Conservation (phyloP, 108 stramenopile genomes). For the Parietichytrium sp. region DNA sequence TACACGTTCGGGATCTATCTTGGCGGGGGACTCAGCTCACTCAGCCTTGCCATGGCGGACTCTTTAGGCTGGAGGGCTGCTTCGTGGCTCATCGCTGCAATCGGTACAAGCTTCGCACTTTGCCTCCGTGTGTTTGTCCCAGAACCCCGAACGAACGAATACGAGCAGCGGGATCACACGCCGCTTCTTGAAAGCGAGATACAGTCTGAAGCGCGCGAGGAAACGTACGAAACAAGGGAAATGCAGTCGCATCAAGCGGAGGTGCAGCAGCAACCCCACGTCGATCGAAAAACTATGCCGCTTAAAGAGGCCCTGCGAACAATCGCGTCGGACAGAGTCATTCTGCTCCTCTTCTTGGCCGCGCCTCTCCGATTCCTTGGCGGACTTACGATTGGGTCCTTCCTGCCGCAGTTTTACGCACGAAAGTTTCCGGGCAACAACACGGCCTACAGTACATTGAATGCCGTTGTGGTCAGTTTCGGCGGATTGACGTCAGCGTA, state of each 20-base stretch:
- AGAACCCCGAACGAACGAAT: neutral
- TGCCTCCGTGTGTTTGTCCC: neutral
- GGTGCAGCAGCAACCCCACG: no score
- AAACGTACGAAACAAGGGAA: no score
- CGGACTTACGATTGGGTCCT: neutral
- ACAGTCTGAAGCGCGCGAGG: no score
- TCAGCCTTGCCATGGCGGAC: slow-evolving; percentile 19
- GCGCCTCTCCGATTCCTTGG: slow-evolving; percentile 21
- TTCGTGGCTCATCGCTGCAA: neutral
- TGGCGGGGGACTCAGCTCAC: neutral
- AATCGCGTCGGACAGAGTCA: neutral
- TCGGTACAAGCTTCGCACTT: no score
- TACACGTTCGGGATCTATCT: slow-evolving; percentile 33
- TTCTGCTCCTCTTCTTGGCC: slow-evolving; percentile 5
- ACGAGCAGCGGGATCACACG: no score
- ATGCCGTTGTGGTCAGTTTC: neutral
- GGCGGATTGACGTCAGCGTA: neutral
- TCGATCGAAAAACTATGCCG: no score
- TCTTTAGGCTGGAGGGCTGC: slow-evolving; percentile 9
- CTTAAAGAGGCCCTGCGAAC: neutral
- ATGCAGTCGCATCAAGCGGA: no score
- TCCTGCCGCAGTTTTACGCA: neutral
- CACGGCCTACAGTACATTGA: neutral
- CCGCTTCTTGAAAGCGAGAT: no score
- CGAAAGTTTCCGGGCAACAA: neutral